phyloP scores from a whole-genome alignment of 805 yeast species.

The Torulaspora indica region DNA sequence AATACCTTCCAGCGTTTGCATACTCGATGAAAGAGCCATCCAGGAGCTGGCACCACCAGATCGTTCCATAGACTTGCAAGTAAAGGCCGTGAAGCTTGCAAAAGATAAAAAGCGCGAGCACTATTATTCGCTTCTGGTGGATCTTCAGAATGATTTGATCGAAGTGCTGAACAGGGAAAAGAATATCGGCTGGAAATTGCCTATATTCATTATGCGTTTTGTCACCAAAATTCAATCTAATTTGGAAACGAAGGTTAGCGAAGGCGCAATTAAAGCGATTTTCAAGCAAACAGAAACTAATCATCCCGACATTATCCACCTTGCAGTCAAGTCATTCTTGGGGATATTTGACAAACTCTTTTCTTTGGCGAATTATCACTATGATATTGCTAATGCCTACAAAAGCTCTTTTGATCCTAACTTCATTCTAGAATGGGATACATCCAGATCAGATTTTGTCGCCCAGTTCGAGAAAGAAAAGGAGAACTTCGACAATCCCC shows the following conservation, averaged over 20 bases:
- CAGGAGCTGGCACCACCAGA: constrained; percentile 60
- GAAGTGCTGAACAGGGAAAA: constrained; percentile 16
- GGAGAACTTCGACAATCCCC: constrained; percentile 43
- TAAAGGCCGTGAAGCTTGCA: constrained; percentile 55
- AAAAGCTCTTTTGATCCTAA: constrained; percentile 41
- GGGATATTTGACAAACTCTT: constrained; percentile 46
- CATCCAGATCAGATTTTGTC: constrained; percentile 39
- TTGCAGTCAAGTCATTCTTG: constrained; percentile 57
- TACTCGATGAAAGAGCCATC: constrained; percentile 41
- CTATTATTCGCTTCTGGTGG: constrained; percentile 40
- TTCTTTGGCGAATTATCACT: constrained; percentile 42
- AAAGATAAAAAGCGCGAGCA: constrained; percentile 52
- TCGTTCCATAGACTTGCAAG: constrained; percentile 49
- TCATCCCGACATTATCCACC: constrained; percentile 63
- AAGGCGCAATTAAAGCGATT: constrained; percentile 42
- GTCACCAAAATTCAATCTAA: constrained; percentile 51
- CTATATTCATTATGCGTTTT: constrained; percentile 46
- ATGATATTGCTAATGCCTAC: constrained; percentile 45
- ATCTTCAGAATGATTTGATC: constrained; percentile 41
- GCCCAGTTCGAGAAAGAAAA: constrained; percentile 49
- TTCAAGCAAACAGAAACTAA: constrained; percentile 48
- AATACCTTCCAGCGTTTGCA: constrained; percentile 51
- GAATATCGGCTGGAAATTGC: constrained; percentile 50
- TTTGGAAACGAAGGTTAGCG: constrained; percentile 44
- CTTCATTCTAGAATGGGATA: constrained; percentile 42